Percentiles rank a stretch among this genome's conserved stretches.
Evolutionary conservation across 768 basidiomycete genomes (phyloP).

Genomic region (Rhodotorula paludigena): DNA sequence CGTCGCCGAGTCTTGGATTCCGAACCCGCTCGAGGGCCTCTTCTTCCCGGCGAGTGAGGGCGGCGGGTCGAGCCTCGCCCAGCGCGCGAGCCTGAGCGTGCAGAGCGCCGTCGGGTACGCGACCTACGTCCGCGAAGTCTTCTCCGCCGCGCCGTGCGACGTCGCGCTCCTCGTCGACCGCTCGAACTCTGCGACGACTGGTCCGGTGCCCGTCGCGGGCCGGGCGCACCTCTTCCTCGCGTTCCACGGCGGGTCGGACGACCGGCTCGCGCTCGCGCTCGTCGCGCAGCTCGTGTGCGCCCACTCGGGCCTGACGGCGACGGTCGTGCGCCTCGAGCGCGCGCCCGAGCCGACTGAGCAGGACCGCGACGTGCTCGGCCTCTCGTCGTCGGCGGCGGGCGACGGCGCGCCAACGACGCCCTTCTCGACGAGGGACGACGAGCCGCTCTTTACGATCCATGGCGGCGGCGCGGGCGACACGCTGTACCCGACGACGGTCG

Average conservation of each 20-base stretch:
- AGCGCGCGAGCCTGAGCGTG: constrained; percentile 3
- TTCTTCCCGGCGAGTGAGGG: constrained; percentile 9
- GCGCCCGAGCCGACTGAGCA: constrained; percentile 26
- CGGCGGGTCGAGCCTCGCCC: not conserved
- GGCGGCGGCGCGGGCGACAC: constrained; percentile 25
- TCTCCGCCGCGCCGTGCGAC: constrained; percentile 33
- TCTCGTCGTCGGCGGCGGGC: not conserved
- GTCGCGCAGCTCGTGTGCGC: constrained; percentile 74
- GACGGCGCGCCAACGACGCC: not conserved
- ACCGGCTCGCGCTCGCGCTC: constrained; percentile 75
- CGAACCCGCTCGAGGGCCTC: constrained; percentile 31
- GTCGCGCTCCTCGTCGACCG: constrained; percentile 35
- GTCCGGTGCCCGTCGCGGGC: constrained; percentile 13
- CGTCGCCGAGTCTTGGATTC: constrained; percentile 20
- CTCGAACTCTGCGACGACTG: not conserved
- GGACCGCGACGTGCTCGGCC: constrained; percentile 15
- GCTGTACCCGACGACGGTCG: constrained; percentile 22
- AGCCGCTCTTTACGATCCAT: constrained; percentile 20
- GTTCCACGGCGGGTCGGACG: constrained; percentile 93
- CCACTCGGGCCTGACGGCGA: constrained; percentile 64
- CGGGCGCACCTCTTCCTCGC: constrained; percentile 70
- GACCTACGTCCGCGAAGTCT: constrained; percentile 20
- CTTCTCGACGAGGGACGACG: not conserved
- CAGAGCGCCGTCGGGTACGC: constrained; percentile 30
- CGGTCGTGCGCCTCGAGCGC: constrained; percentile 60